These are phyloP conservation scores for Acanthamoeba polyphaga DNA, from an alignment of 208 protist genomes.

Conservation along the genomic window DNA sequence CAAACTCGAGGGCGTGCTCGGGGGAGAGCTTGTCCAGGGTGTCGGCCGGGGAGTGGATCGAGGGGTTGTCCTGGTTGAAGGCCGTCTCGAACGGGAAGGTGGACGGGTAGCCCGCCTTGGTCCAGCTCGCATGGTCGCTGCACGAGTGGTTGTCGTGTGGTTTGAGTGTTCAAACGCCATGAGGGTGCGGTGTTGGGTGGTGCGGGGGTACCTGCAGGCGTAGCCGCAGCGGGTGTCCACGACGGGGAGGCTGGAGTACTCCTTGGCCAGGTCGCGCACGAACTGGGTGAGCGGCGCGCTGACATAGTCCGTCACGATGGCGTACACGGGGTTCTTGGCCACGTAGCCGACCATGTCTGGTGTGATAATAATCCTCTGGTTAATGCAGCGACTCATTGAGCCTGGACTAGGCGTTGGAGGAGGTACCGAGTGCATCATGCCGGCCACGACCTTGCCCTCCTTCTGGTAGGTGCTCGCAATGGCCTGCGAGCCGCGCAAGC, in stretches of 20 bases:
- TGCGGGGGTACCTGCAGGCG: conserved; percentile 63
- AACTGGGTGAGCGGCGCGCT: conserved; percentile 78
- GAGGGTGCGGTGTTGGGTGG: no score
- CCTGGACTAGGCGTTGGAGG: not conserved
- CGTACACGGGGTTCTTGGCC: conserved; percentile 19
- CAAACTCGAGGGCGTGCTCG: conserved; percentile 79
- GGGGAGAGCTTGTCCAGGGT: conserved; percentile 73
- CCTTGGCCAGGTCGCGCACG: conserved; percentile 50
- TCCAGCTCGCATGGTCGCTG: conserved; percentile 79
- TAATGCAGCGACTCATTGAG: no score
- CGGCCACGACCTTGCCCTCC: conserved; percentile 69
- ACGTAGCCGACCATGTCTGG: conserved; percentile 77
- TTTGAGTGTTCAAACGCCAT: no score
- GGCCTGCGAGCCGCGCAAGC: conserved; percentile 78
- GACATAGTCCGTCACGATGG: conserved; percentile 75
- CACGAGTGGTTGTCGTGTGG: no score
- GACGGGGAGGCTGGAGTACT: conserved; percentile 63
- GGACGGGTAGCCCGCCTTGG: conserved; percentile 73
- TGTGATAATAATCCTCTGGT: not conserved
- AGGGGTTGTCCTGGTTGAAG: conserved; percentile 76
- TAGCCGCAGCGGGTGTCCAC: conserved; percentile 78
- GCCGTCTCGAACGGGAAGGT: conserved; percentile 80
- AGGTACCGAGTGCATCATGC: conserved; percentile 79
- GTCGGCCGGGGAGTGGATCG: conserved; percentile 78
- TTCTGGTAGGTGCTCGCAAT: conserved; percentile 78